Evolutionary conservation across 129 eudicot genomes (phyloP), one percentile per base, ranked within the genome.

Genomic region (Flaveria bidentis): DNA sequence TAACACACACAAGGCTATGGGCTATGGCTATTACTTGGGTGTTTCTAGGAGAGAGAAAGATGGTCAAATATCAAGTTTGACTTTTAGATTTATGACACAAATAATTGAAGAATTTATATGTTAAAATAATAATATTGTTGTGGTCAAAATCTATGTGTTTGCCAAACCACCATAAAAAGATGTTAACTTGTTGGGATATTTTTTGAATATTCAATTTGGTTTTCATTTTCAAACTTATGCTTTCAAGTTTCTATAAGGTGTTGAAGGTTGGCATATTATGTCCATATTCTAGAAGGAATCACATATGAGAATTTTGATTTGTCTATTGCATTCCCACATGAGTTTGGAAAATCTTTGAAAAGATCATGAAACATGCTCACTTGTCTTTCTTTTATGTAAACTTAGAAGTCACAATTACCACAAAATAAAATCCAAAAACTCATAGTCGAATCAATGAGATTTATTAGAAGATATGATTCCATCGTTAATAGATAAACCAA

Each of bases 171-270:
- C 46, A 52, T 47, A 23, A 25, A 63, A 26, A 33, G 64, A 16
- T 65, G 71, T 70, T 28, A 63, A 72, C 14, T 42, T 65, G 22
- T 25, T 41, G 14, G 42, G 67, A 63, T 63, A 50, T 23, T 79
- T 47, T 62, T 0, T 30, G n/a, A 56, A 61, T 57, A 61, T 76
- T 49, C 78, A 63, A 68, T 52, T 53, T 67, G n/a, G 46, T 41
- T 56, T 53, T 53, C 70, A 26, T 44, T 39, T 73, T 80, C 83
- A 73, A 80, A 80, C 75, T 73, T 23, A 72, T 79, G 83, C 78
- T 42, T 79, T 72, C 66, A 79, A 79, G 83, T 63, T 62, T 79
- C 73, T 72, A 74, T 63, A n/a, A 80, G n/a, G 56, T 39, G 51
- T 28, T 53, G 9, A 56, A 30, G 9, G 45, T 28, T 51, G 17